Conservation (phyloP, 1,139 yeast species). For the Blastobotrys persicus region DNA sequence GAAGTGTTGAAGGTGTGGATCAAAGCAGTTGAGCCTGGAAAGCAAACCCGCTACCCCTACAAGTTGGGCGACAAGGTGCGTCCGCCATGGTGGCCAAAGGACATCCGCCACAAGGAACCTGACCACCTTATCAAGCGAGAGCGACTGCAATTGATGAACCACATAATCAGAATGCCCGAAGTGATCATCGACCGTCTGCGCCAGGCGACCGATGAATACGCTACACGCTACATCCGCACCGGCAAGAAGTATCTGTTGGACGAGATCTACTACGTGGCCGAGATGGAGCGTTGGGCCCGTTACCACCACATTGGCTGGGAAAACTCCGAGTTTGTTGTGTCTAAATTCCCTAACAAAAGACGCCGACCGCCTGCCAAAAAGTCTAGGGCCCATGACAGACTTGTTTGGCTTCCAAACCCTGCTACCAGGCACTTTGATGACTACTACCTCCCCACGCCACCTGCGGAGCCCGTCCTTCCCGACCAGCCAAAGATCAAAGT, state of each 20-base stretch:
- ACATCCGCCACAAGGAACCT: slow-evolving; percentile 64
- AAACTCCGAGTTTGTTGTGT: too few relatives aligned
- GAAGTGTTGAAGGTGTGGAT: slow-evolving; percentile 67
- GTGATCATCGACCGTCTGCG: slow-evolving; percentile 34
- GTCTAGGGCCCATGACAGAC: too few relatives aligned
- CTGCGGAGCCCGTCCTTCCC: too few relatives aligned
- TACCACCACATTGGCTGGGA: too few relatives aligned
- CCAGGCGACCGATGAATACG: slow-evolving; percentile 24
- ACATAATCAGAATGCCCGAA: slow-evolving; percentile 40
- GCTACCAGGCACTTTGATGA: too few relatives aligned
- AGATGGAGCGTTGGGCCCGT: slow-evolving; percentile 21
- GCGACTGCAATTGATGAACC: slow-evolving; percentile 49
- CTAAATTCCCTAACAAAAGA: too few relatives aligned
- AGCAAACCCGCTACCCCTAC: slow-evolving; percentile 65
- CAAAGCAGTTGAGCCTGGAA: slow-evolving; percentile 59
- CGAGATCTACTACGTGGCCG: slow-evolving; percentile 35
- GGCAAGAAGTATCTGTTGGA: slow-evolving; percentile 28
- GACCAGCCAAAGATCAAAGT: too few relatives aligned
- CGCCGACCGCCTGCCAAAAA: too few relatives aligned
- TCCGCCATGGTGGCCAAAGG: slow-evolving; percentile 72
- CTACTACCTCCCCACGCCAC: too few relatives aligned
- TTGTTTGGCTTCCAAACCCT: too few relatives aligned
- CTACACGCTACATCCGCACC: slow-evolving; percentile 20
- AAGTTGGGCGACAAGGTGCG: slow-evolving; percentile 47
- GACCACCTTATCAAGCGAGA: slow-evolving; percentile 65